These are phyloP conservation scores for Corymbia citriodora DNA, from an alignment of 441 rosid species.

Conservation along the genomic window DNA sequence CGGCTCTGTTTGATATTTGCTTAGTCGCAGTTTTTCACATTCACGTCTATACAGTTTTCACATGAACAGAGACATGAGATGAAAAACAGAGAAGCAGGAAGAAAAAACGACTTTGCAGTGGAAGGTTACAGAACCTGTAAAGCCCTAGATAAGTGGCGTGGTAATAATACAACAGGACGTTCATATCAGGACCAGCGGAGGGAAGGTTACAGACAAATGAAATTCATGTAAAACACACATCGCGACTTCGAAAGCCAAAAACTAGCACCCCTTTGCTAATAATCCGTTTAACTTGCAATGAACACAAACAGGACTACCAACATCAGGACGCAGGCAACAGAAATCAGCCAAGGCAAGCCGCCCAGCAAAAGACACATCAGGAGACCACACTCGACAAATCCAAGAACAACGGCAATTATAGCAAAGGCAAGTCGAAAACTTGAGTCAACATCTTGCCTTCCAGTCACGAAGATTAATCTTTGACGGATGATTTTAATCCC, in stretches of 20 bases:
- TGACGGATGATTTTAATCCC: neutral
- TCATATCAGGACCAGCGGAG: neutral
- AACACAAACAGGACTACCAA: neutral
- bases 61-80: no score
- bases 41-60: neutral
- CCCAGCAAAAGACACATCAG: rapidly evolving
- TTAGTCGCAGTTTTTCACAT: no score
- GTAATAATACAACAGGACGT: neutral
- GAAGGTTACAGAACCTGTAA: neutral
- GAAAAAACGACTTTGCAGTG: neutral
- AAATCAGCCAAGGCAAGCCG: rapidly evolving
- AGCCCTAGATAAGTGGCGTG: no score
- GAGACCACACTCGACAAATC: neutral
- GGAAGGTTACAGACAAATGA: no score
- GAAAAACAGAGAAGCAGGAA: no score
- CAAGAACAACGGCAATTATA: neutral
- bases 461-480: rapidly evolving
- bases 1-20: no score
- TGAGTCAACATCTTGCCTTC: neutral
- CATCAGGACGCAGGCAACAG: rapidly evolving
- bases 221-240: neutral
- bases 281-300: neutral
- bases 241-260: neutral
- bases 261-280: rapidly evolving
- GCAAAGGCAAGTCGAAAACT: rapidly evolving